A percentile compares a stretch with the other conserved stretches of the same genome.
Evolutionary conservation across 2,329 filamentous ascomycete species (phyloP).

Genomic region (Pseudogymnoascus destructans): DNA sequence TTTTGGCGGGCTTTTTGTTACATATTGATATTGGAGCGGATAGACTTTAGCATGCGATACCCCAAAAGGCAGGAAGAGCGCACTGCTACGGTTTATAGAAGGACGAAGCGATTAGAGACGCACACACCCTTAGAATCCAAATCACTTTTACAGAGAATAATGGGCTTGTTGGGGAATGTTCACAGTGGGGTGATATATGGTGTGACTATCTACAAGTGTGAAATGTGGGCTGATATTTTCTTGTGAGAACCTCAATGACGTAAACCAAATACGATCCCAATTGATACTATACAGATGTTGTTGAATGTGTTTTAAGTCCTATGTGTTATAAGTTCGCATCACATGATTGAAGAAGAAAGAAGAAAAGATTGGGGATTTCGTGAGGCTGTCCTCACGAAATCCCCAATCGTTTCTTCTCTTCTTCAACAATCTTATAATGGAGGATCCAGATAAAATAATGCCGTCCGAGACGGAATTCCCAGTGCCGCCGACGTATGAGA

Average conservation of each 20-base stretch:
- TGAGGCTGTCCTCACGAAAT: background rate
- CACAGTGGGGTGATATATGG: background rate
- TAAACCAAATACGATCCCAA: background rate
- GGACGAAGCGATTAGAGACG: background rate
- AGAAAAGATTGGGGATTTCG: background rate
- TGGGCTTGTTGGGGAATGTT: background rate
- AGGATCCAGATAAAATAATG: background rate
- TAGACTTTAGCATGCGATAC: slow-evolving; percentile 2
- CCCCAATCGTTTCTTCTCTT: background rate
- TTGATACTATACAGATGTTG: background rate
- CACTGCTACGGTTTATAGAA: background rate
- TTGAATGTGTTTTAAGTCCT: background rate
- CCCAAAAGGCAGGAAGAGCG: background rate
- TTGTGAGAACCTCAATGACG: background rate
- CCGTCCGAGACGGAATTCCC: background rate
- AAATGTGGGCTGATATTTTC: background rate
- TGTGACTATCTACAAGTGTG: background rate
- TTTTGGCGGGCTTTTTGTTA: background rate
- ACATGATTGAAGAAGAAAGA: background rate
- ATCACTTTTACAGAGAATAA: background rate
- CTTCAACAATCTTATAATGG: background rate
- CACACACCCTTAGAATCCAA: background rate
- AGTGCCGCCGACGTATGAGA: background rate
- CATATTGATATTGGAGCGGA: slow-evolving; percentile 2
- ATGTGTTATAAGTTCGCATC: background rate